Evolutionary conservation across 768 basidiomycete genomes (phyloP), one percentile per base, ranked within the genome.

Genomic region (Ramaria rubella): DNA sequence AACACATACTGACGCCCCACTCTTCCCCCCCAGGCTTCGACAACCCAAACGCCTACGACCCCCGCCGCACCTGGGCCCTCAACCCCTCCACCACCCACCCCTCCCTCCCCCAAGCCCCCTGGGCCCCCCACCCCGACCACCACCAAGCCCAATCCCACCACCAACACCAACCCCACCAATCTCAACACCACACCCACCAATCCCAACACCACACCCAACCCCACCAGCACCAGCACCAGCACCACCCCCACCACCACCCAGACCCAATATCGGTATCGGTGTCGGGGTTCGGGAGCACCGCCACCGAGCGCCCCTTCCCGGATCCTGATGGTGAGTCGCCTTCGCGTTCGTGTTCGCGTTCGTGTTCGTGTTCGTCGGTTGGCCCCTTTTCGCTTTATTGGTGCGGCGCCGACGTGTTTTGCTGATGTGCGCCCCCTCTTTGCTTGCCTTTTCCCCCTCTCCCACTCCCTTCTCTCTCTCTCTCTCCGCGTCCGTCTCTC

Each of bases 21-120:
- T 38, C 11, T 38, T 11, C 36, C 36, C 36, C 36, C 36, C 36
- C 36, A 38, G 36, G 36, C n/a, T 38, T 38, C 36, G 36, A 11
- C 36, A n/a, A 38, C 36, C 36, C 36, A n/a, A 38, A 38, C 36
- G 36, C 11, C n/a, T 40, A 55, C 60, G 34, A 45, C 59, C 30
- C 58, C 59, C 19, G 21, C 49, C 46, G 36, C 59, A 38, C 34
- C 24, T 33, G 43, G 43, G 43, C 34, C 19, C 23, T 46, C 38
- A 11, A 38, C 36, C 43, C 52, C 38, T 21, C 52, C 6, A 43
- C 15, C 42, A 21, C 38, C 12, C 52, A 42, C 38, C 31, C 52
- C 17, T 27, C 31, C 38, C 34, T 27, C 12, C 52, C 26, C 36
- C 24, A 40, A 24, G 24, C 24, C 26, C 34, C 40, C 19, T 26